Percentiles rank a stretch among this genome's conserved stretches.
These are phyloP conservation scores for Cicer arietinum DNA, from an alignment of 306 rosid species.

Conservation along the genomic window DNA sequence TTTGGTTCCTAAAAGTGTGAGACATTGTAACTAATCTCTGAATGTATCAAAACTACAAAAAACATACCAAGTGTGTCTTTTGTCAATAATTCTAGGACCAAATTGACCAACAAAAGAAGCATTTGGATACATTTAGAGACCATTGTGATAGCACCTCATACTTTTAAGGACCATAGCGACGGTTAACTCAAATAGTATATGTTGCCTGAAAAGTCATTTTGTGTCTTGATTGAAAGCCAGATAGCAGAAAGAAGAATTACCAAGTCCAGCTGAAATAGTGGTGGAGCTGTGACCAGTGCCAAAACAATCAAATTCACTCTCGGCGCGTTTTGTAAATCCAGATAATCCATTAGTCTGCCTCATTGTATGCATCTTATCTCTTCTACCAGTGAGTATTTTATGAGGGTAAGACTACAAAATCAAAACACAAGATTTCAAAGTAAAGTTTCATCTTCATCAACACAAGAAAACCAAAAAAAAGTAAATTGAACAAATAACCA, in stretches of 20 bases:
- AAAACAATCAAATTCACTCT: conserved; percentile 91
- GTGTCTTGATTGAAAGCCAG: neutral
- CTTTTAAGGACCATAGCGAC: too few relatives aligned
- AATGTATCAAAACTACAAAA: too few relatives aligned
- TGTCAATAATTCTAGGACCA: too few relatives aligned
- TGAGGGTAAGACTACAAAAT: conserved; percentile 87
- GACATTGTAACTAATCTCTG: too few relatives aligned
- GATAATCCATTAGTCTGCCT: conserved; percentile 91
- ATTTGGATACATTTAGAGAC: too few relatives aligned
- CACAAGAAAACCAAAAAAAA: too few relatives aligned
- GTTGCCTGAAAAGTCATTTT: neutral
- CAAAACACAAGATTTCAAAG: conserved; percentile 24
- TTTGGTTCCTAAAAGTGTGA: too few relatives aligned
- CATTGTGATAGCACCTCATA: too few relatives aligned
- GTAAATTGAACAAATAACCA: neutral
- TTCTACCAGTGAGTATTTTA: conserved; percentile 93
- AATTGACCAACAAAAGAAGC: too few relatives aligned
- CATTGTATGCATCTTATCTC: conserved; percentile 85
- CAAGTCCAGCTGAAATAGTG: conserved; percentile 98
- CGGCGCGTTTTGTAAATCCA: conserved; percentile 90
- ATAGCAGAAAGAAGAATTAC: conserved; percentile 54
- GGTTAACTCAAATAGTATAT: neutral
- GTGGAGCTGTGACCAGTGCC: conserved; percentile 99
- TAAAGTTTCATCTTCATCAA: neutral
- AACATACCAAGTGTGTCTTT: too few relatives aligned